Conservation (phyloP, 495 filamentous ascomycete genomes). For the Podospora pseudocomata region DNA sequence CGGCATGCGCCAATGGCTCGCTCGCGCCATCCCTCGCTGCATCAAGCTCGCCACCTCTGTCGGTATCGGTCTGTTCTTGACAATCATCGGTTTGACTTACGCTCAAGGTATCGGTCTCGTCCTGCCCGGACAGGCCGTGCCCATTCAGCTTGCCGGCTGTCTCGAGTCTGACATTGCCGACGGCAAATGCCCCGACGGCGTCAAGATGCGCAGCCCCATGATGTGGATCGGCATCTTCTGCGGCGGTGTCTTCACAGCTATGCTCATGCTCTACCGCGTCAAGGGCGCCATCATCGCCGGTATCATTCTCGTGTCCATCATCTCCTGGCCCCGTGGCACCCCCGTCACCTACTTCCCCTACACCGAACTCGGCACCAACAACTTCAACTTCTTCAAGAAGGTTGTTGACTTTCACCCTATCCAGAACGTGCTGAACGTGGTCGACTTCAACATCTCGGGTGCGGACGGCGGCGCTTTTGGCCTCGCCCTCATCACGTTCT, state of each 20-base stretch:
- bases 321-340: conserved; percentile 74
- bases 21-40: conserved; percentile 67
- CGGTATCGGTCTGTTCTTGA: conserved; percentile 77
- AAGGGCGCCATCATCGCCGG: conserved; percentile 79
- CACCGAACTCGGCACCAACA: conserved; percentile 57
- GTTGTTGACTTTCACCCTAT: conserved; percentile 79
- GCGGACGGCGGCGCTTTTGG: conserved; percentile 62
- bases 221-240: conserved; percentile 85
- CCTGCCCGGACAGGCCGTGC: conserved; percentile 54
- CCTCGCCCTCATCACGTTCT: conserved; percentile 75
- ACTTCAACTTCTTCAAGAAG: conserved; percentile 79
- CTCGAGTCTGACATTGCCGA: conserved; percentile 28
- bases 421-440: conserved; percentile 57
- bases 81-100: conserved; percentile 75
- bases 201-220: conserved; percentile 70
- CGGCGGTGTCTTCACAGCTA: conserved; percentile 68
- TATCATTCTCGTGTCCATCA: conserved; percentile 76
- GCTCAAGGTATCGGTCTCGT: conserved; percentile 73
- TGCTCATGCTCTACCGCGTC: conserved; percentile 77
- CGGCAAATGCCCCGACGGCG: conserved; percentile 48
- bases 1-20: conserved; percentile 79
- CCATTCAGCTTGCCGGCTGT: conserved; percentile 70
- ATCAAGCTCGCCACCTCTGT: conserved; percentile 82
- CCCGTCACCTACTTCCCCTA: conserved; percentile 75
- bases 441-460: conserved; percentile 62